These are phyloP conservation scores for Colletotrichum sp. DNA, from an alignment of 2,329 filamentous ascomycete species.

Conservation along the genomic window DNA sequence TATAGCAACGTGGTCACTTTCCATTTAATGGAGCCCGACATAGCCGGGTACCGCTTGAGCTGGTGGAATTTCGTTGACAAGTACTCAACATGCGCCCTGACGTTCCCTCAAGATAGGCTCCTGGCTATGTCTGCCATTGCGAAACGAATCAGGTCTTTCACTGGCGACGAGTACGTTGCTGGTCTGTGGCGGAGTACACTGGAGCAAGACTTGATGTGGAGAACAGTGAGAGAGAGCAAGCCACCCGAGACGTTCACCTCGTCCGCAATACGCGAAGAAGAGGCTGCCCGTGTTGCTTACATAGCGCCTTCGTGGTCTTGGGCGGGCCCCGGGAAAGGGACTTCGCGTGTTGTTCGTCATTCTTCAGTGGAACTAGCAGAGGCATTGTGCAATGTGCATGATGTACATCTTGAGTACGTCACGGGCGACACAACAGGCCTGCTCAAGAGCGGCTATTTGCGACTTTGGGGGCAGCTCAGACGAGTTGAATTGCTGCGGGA, in stretches of 20 bases:
- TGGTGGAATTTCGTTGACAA: not conserved
- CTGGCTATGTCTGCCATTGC: not conserved
- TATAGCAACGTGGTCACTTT: fast-evolving
- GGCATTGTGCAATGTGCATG: not conserved
- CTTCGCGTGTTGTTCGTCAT: not conserved
- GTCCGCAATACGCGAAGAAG: fast-evolving
- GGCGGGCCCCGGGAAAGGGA: not conserved
- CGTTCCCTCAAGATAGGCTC: not conserved
- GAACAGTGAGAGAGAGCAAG: not conserved
- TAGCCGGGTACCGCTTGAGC: not conserved
- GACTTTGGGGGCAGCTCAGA: not conserved
- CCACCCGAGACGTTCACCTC: not conserved
- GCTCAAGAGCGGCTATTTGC: not conserved
- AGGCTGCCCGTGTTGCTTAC: fast-evolving
- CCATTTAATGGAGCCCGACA: not conserved
- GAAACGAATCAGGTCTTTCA: not conserved
- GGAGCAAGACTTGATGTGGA: not conserved
- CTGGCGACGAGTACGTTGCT: not conserved
- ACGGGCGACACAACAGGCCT: not conserved
- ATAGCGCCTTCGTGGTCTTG: not conserved
- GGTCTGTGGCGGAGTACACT: not conserved
- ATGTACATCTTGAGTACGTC: fast-evolving
- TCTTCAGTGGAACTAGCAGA: too few species aligned
- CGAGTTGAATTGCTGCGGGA: fast-evolving
- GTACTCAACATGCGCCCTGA: not conserved